These are phyloP conservation scores for Annulohypoxylon truncatum DNA, from an alignment of 2,329 filamentous ascomycete species.

Conservation along the genomic window DNA sequence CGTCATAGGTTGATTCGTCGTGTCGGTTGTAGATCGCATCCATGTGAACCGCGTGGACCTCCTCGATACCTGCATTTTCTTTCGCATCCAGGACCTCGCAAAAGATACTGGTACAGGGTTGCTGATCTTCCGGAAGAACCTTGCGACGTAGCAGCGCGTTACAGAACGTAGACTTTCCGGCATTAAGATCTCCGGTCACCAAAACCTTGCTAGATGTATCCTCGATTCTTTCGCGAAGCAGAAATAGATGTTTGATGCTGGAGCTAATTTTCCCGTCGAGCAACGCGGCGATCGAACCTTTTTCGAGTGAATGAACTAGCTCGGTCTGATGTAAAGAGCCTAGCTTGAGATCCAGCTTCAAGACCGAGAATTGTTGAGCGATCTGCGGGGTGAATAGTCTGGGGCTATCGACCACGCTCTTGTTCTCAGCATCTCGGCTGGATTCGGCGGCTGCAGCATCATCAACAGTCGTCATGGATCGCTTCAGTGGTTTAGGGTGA, in stretches of 20 bases:
- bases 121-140: constrained; percentile 94
- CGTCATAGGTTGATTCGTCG: constrained; percentile 93
- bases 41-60: constrained; percentile 94
- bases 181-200: constrained; percentile 95
- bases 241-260: constrained; percentile 89
- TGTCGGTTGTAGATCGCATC: constrained; percentile 83
- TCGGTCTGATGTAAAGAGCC: constrained; percentile 88
- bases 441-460: constrained; percentile 74
- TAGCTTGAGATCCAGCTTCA: constrained; percentile 94
- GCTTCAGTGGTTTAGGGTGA: constrained; percentile 66
- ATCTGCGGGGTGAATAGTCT: constrained; percentile 91
- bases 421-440: constrained; percentile 75
- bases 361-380: constrained; percentile 92
- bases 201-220: constrained; percentile 97
- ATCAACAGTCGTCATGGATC: constrained; percentile 79
- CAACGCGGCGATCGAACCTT: constrained; percentile 87
- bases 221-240: constrained; percentile 91
- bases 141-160: constrained; percentile 95
- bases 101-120: constrained; percentile 98
- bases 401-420: constrained; percentile 71
- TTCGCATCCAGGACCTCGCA: constrained; percentile 94
- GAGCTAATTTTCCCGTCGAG: constrained; percentile 94
- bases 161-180: constrained; percentile 98
- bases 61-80: constrained; percentile 90
- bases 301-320: constrained; percentile 93